Conservation (phyloP, 306 rosid genomes). For the Gastrolobium villosum region DNA sequence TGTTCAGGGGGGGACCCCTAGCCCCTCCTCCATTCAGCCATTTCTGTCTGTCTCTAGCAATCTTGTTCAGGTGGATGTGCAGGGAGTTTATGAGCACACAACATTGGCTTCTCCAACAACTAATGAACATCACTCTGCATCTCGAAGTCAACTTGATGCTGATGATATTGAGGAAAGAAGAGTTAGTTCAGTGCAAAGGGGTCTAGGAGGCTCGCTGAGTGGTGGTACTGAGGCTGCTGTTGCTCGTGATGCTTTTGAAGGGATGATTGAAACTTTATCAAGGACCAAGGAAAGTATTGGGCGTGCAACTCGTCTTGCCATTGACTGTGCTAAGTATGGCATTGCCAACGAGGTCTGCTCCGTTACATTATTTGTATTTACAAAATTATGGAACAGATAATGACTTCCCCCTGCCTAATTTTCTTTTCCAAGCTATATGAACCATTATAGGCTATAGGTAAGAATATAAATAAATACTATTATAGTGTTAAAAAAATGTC, state of each 20-base stretch:
- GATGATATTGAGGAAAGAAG: conserved; percentile 86
- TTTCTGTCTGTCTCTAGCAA: conserved; percentile 63
- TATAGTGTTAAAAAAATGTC: not conserved
- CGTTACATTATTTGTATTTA: conserved; percentile 24
- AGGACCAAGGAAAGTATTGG: conserved; percentile 98
- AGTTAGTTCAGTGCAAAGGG: conserved; percentile 76
- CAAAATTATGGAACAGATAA: conserved; percentile 27
- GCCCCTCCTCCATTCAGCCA: conserved; percentile 74
- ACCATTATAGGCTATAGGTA: not conserved
- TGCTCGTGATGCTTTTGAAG: conserved; percentile 99
- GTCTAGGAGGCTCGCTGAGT: conserved; percentile 82
- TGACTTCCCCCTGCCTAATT: not conserved
- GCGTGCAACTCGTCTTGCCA: conserved; percentile 99
- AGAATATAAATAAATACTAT: not conserved
- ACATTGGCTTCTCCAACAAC: conserved; percentile 71
- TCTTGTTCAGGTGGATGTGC: conserved; percentile 63
- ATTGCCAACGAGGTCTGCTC: conserved; percentile 92
- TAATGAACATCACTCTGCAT: conserved; percentile 60
- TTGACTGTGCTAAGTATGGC: conserved; percentile 98
- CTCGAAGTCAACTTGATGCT: conserved; percentile 66
- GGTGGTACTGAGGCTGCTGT: conserved; percentile 99
- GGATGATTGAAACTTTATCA: conserved; percentile 99
- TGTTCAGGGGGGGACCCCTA: conserved; percentile 72
- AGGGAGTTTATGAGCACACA: conserved; percentile 61
- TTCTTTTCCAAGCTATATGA: conserved; percentile 27